These are phyloP conservation scores for Claviceps arundinis DNA, from an alignment of 2,329 filamentous ascomycete species.

Conservation along the genomic window DNA sequence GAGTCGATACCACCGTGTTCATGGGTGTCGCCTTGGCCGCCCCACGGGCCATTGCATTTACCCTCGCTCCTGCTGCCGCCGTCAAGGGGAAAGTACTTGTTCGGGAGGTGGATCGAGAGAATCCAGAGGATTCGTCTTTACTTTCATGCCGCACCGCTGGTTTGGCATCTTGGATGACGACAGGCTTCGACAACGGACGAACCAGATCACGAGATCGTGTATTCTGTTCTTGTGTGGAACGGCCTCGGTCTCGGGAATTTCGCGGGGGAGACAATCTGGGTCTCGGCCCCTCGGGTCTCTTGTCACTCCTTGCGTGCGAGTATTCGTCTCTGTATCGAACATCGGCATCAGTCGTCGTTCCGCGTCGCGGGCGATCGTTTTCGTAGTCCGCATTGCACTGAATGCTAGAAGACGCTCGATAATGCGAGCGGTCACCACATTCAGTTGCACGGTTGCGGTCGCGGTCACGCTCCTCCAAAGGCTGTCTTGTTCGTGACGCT, in stretches of 20 bases:
- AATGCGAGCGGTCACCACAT: slow-evolving; percentile 11
- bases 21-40: neutral
- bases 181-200: slow-evolving; percentile 20
- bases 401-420: slow-evolving; percentile 16
- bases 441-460: slow-evolving; percentile 10
- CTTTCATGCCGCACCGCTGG: slow-evolving; percentile 11
- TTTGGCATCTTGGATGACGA: slow-evolving; percentile 21
- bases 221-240: slow-evolving; percentile 26
- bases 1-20: slow-evolving; percentile 2
- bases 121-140: slow-evolving; percentile 9
- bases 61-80: slow-evolving; percentile 12
- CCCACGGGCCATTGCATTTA: slow-evolving; percentile 2
- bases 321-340: slow-evolving; percentile 15
- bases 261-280: slow-evolving; percentile 8
- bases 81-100: slow-evolving; percentile 21
- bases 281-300: slow-evolving; percentile 14
- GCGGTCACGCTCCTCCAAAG: slow-evolving; percentile 14
- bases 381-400: slow-evolving; percentile 16
- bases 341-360: slow-evolving; percentile 21
- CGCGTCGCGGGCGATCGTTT: slow-evolving; percentile 14
- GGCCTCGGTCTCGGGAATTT: slow-evolving; percentile 17
- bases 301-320: slow-evolving; percentile 10
- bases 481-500: slow-evolving; percentile 19
- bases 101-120: slow-evolving; percentile 21
- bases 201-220: slow-evolving; percentile 16